Evolutionary conservation across 1,139 yeast genomes (phyloP).

Genomic region (Kodamaea ohmeri): DNA sequence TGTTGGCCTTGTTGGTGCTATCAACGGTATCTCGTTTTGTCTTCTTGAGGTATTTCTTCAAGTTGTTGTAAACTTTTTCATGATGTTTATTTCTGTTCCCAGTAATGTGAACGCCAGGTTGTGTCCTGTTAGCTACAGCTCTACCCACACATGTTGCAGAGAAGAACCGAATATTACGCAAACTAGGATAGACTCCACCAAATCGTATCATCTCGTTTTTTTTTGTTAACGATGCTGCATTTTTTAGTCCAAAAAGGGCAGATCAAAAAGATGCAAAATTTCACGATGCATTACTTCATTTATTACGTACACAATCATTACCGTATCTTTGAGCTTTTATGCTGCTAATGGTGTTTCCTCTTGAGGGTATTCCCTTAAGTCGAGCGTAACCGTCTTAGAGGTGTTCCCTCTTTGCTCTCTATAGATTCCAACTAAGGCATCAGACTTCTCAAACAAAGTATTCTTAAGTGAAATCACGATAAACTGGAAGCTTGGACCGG

Average conservation of each 20-base stretch:
- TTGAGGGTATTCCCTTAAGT: conserved; percentile 60
- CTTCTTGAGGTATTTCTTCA: conserved; percentile 16
- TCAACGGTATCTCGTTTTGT: conserved; percentile 32
- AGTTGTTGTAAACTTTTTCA: conserved; percentile 12
- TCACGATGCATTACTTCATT: too few relatives aligned
- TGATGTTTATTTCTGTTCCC: neutral
- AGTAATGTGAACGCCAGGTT: neutral
- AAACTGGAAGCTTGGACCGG: conserved; percentile 81
- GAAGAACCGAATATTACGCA: conserved; percentile 1
- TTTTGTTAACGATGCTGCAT: conserved; percentile 2
- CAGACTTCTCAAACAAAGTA: conserved; percentile 82
- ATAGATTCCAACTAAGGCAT: conserved; percentile 89
- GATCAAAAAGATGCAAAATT: neutral
- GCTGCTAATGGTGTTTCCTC: conserved; percentile 23
- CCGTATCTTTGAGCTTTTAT: too few relatives aligned
- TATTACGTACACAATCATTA: too few relatives aligned
- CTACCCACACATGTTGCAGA: conserved; percentile 3
- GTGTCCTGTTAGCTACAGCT: conserved; percentile 9
- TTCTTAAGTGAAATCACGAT: conserved; percentile 92
- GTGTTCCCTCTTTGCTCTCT: conserved; percentile 77
- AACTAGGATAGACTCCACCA: neutral
- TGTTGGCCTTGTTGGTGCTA: conserved; percentile 25
- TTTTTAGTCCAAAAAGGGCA: neutral
- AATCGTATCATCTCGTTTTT: conserved; percentile 1
- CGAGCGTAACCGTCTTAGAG: conserved; percentile 74